phyloP scores from a whole-genome alignment of 1,284 basidiomycete genomes.

The Sporisorium scitamineum region DNA sequence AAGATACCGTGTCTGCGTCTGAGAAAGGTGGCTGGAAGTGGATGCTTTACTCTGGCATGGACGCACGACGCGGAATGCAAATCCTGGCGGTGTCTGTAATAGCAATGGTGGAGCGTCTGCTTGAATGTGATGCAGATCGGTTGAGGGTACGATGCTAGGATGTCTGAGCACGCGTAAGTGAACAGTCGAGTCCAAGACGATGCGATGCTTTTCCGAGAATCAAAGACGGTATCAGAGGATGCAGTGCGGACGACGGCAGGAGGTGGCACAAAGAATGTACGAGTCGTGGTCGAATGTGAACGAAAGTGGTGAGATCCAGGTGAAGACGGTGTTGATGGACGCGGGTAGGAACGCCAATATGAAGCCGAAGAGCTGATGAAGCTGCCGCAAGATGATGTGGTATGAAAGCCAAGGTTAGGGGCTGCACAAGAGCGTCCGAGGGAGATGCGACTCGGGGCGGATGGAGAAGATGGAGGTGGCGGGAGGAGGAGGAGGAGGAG shows the following conservation, averaged over 20 bases:
- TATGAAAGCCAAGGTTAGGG: background rate
- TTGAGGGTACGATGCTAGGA: background rate
- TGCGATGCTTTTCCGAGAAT: slow-evolving; percentile 17
- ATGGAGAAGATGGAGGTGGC: background rate
- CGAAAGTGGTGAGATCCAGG: background rate
- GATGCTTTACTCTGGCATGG: background rate
- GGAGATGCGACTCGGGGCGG: background rate
- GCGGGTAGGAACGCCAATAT: background rate
- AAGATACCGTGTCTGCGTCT: background rate
- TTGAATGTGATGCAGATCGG: background rate
- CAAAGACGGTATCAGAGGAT: background rate
- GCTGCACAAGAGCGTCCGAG: background rate
- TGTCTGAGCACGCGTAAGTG: background rate
- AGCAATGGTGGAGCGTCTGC: background rate
- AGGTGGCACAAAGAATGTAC: background rate
- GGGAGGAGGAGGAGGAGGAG: background rate
- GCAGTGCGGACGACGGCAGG: background rate
- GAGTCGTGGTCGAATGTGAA: background rate
- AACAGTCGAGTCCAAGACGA: background rate
- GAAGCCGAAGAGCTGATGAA: background rate
- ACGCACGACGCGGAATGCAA: background rate
- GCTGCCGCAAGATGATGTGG: background rate
- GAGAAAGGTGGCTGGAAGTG: background rate
- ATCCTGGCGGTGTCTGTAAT: background rate
- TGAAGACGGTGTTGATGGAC: background rate